phyloP scores from a whole-genome alignment of 2,329 filamentous ascomycete species.

The Podosphaera xanthii region DNA sequence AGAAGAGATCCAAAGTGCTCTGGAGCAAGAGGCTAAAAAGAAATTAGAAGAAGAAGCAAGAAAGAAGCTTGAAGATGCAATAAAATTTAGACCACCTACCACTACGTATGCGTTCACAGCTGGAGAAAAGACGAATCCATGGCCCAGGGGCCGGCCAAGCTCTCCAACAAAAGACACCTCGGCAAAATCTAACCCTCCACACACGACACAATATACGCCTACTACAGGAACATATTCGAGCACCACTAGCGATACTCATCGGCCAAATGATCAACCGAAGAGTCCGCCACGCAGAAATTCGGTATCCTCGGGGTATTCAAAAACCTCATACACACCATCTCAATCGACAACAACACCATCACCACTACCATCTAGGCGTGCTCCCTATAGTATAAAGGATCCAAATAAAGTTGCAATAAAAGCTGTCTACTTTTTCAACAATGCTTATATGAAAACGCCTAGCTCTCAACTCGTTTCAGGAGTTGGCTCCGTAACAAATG shows the following conservation, averaged over 20 bases:
- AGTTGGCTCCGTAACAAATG: constrained; percentile 70
- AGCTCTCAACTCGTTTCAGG: constrained; percentile 74
- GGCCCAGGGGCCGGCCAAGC: constrained; percentile 37
- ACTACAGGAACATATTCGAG: constrained; percentile 35
- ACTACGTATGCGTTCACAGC: constrained; percentile 37
- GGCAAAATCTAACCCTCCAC: background rate
- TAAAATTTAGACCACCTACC: constrained; percentile 10
- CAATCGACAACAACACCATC: constrained; percentile 66
- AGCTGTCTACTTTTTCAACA: constrained; percentile 81
- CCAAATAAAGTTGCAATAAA: constrained; percentile 92
- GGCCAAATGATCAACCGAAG: constrained; percentile 52
- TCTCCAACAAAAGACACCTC: constrained; percentile 12
- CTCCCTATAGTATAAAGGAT: constrained; percentile 67
- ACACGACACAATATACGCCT: background rate
- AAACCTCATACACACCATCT: constrained; percentile 69
- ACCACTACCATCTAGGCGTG: constrained; percentile 55
- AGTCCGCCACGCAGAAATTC: constrained; percentile 33
- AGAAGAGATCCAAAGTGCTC: constrained; percentile 2
- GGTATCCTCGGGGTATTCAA: constrained; percentile 52
- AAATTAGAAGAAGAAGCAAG: constrained; percentile 5
- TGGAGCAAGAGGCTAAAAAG: constrained; percentile 5
- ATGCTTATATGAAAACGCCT: constrained; percentile 69
- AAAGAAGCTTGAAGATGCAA: constrained; percentile 4
- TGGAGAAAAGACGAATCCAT: constrained; percentile 47
- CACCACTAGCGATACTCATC: constrained; percentile 38